Evolutionary conservation across 2,329 filamentous ascomycete species (phyloP).

Genomic region (Fusarium globosum): DNA sequence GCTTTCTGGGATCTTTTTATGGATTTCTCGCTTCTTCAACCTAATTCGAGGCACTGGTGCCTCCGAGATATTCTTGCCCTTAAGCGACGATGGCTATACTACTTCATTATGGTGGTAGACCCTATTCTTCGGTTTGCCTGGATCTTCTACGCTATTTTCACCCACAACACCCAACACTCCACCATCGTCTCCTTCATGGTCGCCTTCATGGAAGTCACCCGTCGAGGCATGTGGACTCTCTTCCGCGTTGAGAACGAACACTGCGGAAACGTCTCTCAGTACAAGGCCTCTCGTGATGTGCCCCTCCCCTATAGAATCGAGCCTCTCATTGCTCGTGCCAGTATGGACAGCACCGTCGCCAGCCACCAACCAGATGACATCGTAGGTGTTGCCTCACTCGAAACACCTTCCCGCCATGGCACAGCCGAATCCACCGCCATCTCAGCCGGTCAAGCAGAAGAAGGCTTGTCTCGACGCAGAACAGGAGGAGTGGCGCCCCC

Average conservation of each 20-base stretch:
- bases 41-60: slow-evolving; percentile 72
- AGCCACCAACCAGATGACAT: slow-evolving; percentile 4
- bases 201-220: slow-evolving; percentile 80
- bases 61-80: slow-evolving; percentile 84
- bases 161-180: slow-evolving; percentile 82
- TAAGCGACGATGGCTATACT: slow-evolving; percentile 85
- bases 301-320: slow-evolving; percentile 82
- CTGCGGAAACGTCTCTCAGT: slow-evolving; percentile 88
- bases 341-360: slow-evolving; percentile 47
- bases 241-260: slow-evolving; percentile 98
- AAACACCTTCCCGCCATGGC: slow-evolving; percentile 19
- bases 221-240: slow-evolving; percentile 89
- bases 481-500: slow-evolving; percentile 51
- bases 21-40: slow-evolving; percentile 93
- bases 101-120: slow-evolving; percentile 83
- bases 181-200: slow-evolving; percentile 84
- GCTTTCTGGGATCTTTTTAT: slow-evolving; percentile 94
- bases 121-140: slow-evolving; percentile 90
- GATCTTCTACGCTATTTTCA: slow-evolving; percentile 92
- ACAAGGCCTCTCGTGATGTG: slow-evolving; percentile 89
- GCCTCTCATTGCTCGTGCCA: slow-evolving; percentile 56
- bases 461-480: slow-evolving; percentile 48
- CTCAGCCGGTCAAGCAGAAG: slow-evolving; percentile 28
- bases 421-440: slow-evolving; percentile 37
- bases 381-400: not conserved